phyloP scores from a whole-genome alignment of 1,139 yeast species.

The Lodderomyces pseudojiufengensis region DNA sequence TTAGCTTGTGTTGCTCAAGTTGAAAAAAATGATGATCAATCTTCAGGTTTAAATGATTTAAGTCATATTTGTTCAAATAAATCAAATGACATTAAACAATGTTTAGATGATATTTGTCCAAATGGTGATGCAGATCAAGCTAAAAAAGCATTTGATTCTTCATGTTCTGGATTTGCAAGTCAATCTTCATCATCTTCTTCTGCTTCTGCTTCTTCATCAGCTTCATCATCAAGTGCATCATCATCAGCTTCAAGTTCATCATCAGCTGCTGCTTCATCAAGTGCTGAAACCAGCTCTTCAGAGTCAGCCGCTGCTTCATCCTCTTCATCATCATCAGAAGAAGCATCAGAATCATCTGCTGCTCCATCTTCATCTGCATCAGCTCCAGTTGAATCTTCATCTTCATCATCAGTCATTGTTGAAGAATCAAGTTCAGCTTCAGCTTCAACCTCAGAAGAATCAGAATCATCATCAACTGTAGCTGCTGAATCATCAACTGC shows the following conservation, averaged over 20 bases:
- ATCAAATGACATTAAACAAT: conserved; percentile 46
- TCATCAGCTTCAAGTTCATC: conserved; percentile 24
- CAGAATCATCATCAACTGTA: conserved; percentile 1
- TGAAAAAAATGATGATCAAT: conserved; percentile 45
- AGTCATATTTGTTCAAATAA: conserved; percentile 62
- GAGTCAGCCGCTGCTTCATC: conserved; percentile 27
- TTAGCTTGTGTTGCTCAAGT: conserved; percentile 82
- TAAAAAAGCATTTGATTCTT: conserved; percentile 47
- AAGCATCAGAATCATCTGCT: conserved; percentile 14
- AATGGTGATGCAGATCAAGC: conserved; percentile 56
- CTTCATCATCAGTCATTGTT: conserved; percentile 9
- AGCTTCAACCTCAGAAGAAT: conserved; percentile 6
- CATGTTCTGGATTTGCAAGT: conserved; percentile 44
- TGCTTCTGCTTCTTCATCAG: conserved; percentile 22
- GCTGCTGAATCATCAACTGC: conserved; percentile 5
- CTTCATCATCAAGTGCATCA: conserved; percentile 29
- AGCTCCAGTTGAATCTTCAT: conserved; percentile 15
- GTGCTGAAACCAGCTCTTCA: conserved; percentile 26
- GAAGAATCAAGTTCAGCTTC: conserved; percentile 12
- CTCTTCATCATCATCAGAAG: conserved; percentile 15
- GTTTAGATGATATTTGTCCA: conserved; percentile 68
- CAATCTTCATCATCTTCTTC: conserved; percentile 20
- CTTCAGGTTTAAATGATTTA: conserved; percentile 58
- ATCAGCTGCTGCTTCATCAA: conserved; percentile 20
- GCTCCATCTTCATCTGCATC: conserved; percentile 10